phyloP scores from a whole-genome alignment of 352 stramenopile genomes.

The Blastocystis sp. region DNA sequence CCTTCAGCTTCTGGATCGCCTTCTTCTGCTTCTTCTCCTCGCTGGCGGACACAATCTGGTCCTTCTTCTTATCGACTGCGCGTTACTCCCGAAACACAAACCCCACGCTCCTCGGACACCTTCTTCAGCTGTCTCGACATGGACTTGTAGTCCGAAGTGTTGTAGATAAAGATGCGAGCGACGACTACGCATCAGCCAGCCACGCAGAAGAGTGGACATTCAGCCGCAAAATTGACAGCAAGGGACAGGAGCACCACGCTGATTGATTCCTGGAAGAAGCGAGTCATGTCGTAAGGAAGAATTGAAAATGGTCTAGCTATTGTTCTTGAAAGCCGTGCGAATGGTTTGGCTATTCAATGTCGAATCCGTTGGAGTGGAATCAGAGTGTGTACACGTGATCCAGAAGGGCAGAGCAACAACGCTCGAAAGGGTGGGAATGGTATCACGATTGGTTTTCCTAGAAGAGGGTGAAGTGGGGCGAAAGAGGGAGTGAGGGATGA shows the following conservation, averaged over 20 bases:
- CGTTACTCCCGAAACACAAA: background rate
- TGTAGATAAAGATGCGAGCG: conserved; percentile 56
- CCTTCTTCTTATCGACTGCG: conserved; percentile 47
- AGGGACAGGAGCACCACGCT: conserved; percentile 33
- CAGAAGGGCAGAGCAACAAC: background rate
- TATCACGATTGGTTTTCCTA: background rate
- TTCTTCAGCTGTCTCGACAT: conserved; percentile 16
- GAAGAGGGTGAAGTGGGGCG: background rate
- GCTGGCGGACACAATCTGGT: conserved; percentile 34
- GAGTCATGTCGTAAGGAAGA: conserved; percentile 45
- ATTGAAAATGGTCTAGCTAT: background rate
- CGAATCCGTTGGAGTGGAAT: background rate
- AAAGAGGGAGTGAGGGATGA: background rate
- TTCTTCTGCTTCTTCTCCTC: conserved; percentile 70
- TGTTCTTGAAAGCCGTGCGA: too few species aligned
- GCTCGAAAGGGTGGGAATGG: background rate
- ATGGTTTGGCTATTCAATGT: too few species aligned
- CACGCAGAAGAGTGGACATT: background rate
- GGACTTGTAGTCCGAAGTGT: conserved; percentile 22
- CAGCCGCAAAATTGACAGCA: conserved; percentile 31
- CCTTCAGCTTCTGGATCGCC: conserved; percentile 66
- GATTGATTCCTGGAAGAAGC: conserved; percentile 45
- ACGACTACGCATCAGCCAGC: conserved; percentile 31
- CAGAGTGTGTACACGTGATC: background rate
- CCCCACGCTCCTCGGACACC: conserved; percentile 36